phyloP scores from a whole-genome alignment of 768 basidiomycete genomes.

The Leucocoprinus leucothites region DNA sequence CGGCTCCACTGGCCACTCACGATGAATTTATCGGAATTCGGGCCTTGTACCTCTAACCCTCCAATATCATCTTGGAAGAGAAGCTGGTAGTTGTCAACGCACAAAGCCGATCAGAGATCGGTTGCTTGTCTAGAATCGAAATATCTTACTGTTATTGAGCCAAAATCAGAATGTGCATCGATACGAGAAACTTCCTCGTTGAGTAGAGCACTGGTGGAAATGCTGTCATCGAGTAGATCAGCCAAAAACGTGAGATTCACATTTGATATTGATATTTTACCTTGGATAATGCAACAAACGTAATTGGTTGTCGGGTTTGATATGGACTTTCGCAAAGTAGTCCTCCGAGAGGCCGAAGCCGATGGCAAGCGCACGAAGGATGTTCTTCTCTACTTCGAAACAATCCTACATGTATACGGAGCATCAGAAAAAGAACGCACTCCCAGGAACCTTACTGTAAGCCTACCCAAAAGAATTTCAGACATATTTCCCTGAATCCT shows the following conservation, averaged over 20 bases:
- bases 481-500: constrained; percentile 49
- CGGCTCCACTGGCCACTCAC: constrained; percentile 17
- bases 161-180: constrained; percentile 53
- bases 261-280: constrained; percentile 12
- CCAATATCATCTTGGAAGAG: constrained; percentile 60
- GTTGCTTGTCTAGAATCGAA: no score
- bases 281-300: constrained; percentile 57
- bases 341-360: constrained; percentile 41
- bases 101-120: no score
- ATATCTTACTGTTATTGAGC: constrained; percentile 43
- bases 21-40: constrained; percentile 39
- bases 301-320: constrained; percentile 47
- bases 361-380: constrained; percentile 48
- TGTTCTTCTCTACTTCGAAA: constrained; percentile 36
- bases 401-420: constrained; percentile 28
- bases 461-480: constrained; percentile 48
- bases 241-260: neutral
- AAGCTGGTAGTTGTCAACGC: constrained; percentile 29
- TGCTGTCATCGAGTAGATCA: constrained; percentile 18
- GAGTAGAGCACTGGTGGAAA: constrained; percentile 28
- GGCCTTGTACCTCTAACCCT: constrained; percentile 61
- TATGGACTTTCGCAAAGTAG: constrained; percentile 42
- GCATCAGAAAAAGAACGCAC: neutral
- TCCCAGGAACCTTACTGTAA: constrained; percentile 18
- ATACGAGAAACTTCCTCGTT: constrained; percentile 39